A percentile compares a stretch with the other conserved stretches of the same genome.
Evolutionary conservation across 306 rosid genomes (phyloP).

Genomic region (Ormosia semicastrata): DNA sequence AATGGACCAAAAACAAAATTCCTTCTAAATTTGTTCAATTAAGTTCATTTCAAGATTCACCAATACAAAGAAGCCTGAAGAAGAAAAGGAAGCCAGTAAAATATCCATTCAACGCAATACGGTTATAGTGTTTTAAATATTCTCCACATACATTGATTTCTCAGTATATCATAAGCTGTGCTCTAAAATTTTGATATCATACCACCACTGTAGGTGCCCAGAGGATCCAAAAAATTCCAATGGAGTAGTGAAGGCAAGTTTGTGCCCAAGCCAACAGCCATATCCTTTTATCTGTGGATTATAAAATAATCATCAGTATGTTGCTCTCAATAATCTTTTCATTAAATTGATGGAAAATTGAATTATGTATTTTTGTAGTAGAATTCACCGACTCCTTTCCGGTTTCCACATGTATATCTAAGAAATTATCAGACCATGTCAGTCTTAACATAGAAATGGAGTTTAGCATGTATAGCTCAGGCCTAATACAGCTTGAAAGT

Average conservation of each 20-base stretch:
- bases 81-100: slow-evolving; percentile 2
- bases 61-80: slow-evolving; percentile 17
- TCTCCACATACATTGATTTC: not conserved
- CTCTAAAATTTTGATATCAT: slow-evolving; percentile 32
- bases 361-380: slow-evolving; percentile 1
- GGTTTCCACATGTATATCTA: not conserved
- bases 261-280: slow-evolving; percentile 94
- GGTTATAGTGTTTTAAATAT: slow-evolving; percentile 6
- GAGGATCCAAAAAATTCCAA: slow-evolving; percentile 78
- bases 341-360: slow-evolving; percentile 2
- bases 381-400: slow-evolving; percentile 2
- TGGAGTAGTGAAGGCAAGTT: slow-evolving; percentile 84
- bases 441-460: slow-evolving; percentile 3
- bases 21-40: not conserved
- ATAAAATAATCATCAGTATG: slow-evolving; percentile 29
- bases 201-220: slow-evolving; percentile 99
- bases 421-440: slow-evolving; percentile 9
- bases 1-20: slow-evolving; percentile 12
- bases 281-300: slow-evolving; percentile 87
- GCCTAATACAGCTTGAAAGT: slow-evolving; percentile 14
- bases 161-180: slow-evolving; percentile 9
- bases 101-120: slow-evolving; percentile 2
- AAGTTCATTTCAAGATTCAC: slow-evolving; percentile 15
- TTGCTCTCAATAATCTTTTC: slow-evolving; percentile 15
- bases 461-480: slow-evolving; percentile 11